phyloP scores from a whole-genome alignment of 1,284 basidiomycete species.

The Puccinia novopanici region DNA sequence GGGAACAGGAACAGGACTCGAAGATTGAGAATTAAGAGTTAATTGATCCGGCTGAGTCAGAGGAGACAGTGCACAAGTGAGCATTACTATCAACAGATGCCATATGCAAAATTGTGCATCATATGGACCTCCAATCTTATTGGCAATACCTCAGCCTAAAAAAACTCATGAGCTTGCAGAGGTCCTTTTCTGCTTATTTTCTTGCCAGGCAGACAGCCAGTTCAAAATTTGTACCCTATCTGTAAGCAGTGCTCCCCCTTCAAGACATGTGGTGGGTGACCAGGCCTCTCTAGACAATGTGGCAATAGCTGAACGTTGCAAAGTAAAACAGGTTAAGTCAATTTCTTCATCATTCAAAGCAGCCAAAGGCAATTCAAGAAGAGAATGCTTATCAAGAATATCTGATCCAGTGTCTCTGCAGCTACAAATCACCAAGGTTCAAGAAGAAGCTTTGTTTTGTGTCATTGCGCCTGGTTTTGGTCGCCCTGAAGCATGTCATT shows the following conservation, averaged over 20 bases:
- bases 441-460: constrained; percentile 86
- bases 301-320: constrained; percentile 40
- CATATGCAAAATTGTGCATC: constrained; percentile 54
- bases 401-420: too few relatives aligned
- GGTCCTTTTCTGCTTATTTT: constrained; percentile 57
- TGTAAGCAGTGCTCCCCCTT: constrained; percentile 55
- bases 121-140: constrained; percentile 52
- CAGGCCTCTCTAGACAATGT: constrained; percentile 48
- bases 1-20: too few relatives aligned
- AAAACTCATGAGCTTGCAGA: constrained; percentile 55
- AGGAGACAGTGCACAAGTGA: too few relatives aligned
- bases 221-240: constrained; percentile 56
- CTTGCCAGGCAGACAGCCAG: constrained; percentile 56
- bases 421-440: too few relatives aligned
- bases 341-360: too few relatives aligned
- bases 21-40: too few relatives aligned
- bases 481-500: constrained; percentile 68
- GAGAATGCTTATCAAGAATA: too few relatives aligned
- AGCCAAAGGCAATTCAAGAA: too few relatives aligned
- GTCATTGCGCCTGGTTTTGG: constrained; percentile 80
- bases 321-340: constrained; percentile 42
- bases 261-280: constrained; percentile 50
- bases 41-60: too few relatives aligned
- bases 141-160: constrained; percentile 56
- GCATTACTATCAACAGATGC: too few relatives aligned